Conservation (phyloP, 1,139 yeast species). For the Petasospora fabianii region DNA sequence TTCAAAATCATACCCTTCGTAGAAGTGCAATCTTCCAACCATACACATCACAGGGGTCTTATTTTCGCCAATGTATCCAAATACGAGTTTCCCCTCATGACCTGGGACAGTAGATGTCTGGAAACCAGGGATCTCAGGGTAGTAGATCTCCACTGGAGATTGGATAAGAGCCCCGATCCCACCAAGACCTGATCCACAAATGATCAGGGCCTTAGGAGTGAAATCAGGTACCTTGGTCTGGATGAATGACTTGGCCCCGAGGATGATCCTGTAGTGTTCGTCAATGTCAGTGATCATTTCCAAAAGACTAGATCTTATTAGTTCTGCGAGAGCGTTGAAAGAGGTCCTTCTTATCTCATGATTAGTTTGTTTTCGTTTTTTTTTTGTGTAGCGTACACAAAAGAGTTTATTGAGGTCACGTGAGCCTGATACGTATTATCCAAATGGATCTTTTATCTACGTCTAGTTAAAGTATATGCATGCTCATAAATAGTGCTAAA, state of each 20-base stretch:
- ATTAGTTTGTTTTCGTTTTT: too few relatives aligned
- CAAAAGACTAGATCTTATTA: too few relatives aligned
- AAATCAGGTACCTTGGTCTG: constrained; percentile 10
- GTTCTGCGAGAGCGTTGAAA: too few relatives aligned
- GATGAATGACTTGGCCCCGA: constrained; percentile 18
- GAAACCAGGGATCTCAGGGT: constrained; percentile 76
- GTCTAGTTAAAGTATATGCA: too few relatives aligned
- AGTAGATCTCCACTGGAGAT: constrained; percentile 51
- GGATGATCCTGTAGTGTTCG: constrained; percentile 15
- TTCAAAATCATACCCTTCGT: constrained; percentile 81
- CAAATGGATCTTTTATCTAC: too few relatives aligned
- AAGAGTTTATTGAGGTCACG: too few relatives aligned
- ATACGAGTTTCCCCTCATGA: constrained; percentile 78
- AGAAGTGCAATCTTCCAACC: constrained; percentile 90
- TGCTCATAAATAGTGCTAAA: neutral
- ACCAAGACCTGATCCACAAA: constrained; percentile 94
- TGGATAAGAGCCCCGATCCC: constrained; percentile 61
- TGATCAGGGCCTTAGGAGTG: constrained; percentile 64
- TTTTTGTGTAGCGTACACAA: too few relatives aligned
- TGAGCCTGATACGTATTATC: too few relatives aligned
- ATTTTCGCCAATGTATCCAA: constrained; percentile 69
- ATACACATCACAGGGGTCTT: constrained; percentile 83
- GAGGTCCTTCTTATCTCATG: too few relatives aligned
- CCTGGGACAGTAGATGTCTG: constrained; percentile 82
- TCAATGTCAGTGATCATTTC: constrained; percentile 9